Conservation (phyloP, 805 yeast species). For the Sporopachydermia lactativora region DNA sequence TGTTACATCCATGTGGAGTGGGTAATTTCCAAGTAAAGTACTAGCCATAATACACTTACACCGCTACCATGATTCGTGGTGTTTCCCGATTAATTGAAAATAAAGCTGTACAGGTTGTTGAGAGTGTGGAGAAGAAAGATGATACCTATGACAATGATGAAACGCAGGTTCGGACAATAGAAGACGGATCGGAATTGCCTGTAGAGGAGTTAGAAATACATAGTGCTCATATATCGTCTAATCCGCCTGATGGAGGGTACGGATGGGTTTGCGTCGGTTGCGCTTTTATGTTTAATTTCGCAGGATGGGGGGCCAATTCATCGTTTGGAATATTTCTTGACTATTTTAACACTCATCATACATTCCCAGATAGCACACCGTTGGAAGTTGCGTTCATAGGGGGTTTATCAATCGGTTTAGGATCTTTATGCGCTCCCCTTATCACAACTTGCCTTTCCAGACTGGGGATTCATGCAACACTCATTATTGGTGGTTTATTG, state of each 20-base stretch:
- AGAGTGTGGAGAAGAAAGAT: too few species aligned
- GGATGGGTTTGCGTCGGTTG: slow-evolving; percentile 53
- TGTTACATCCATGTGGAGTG: too few species aligned
- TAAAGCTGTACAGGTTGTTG: too few species aligned
- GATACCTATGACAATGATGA: too few species aligned
- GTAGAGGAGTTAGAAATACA: too few species aligned
- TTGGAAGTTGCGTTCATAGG: slow-evolving; percentile 55
- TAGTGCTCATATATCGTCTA: too few species aligned
- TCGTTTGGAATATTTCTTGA: slow-evolving; percentile 54
- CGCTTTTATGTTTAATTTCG: slow-evolving; percentile 34
- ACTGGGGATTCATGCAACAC: neutral
- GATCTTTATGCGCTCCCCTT: slow-evolving; percentile 29
- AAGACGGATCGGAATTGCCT: too few species aligned
- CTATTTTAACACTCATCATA: slow-evolving; percentile 33
- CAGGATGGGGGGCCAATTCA: slow-evolving; percentile 64
- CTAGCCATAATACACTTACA: too few species aligned
- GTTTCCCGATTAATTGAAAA: too few species aligned
- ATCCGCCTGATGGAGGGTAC: slow-evolving; percentile 50
- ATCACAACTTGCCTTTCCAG: slow-evolving; percentile 38
- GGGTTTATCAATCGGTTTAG: slow-evolving; percentile 46
- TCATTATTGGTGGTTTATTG: neutral
- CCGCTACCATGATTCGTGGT: too few species aligned
- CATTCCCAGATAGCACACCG: slow-evolving; percentile 39
- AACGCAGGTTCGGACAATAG: too few species aligned
- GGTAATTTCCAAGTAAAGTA: too few species aligned